Evolutionary conservation across 768 basidiomycete genomes (phyloP).

Genomic region (Pulveroboletus sp.): DNA sequence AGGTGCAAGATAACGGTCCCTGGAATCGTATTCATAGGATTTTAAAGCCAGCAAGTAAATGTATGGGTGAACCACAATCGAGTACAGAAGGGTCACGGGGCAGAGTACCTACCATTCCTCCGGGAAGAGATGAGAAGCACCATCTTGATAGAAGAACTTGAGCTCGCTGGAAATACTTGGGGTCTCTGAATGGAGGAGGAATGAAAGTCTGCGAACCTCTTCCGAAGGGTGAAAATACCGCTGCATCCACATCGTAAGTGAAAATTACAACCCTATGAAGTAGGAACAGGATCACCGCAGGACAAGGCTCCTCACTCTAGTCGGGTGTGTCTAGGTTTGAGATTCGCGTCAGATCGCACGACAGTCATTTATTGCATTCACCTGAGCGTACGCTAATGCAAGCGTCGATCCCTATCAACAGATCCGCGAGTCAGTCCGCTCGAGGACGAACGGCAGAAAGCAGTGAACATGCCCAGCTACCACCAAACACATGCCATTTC

Average conservation of each 20-base stretch:
- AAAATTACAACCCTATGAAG: neutral
- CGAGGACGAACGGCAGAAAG: neutral
- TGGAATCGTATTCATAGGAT: constrained; percentile 25
- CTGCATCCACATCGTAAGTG: constrained; percentile 32
- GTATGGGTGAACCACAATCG: neutral
- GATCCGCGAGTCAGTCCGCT: neutral
- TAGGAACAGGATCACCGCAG: constrained; percentile 47
- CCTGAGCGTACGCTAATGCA: constrained; percentile 82
- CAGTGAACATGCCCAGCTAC: constrained; percentile 70
- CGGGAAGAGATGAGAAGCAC: constrained; percentile 76
- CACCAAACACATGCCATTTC: constrained; percentile 94
- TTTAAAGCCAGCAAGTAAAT: neutral
- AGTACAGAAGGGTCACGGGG: too few species aligned
- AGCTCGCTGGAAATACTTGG: constrained; percentile 51
- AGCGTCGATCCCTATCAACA: constrained; percentile 73
- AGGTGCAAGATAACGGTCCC: constrained; percentile 78
- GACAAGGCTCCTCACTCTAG: constrained; percentile 72
- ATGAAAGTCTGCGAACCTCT: constrained; percentile 43
- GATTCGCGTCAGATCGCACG: neutral
- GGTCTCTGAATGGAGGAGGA: neutral
- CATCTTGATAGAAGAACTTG: constrained; percentile 89
- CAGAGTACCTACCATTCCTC: constrained; percentile 68
- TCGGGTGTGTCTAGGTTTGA: constrained; percentile 61
- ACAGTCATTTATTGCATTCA: constrained; percentile 19
- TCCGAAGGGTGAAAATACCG: constrained; percentile 85